phyloP scores from a whole-genome alignment of 768 basidiomycete genomes.

The Psilocybe cyanescens region DNA sequence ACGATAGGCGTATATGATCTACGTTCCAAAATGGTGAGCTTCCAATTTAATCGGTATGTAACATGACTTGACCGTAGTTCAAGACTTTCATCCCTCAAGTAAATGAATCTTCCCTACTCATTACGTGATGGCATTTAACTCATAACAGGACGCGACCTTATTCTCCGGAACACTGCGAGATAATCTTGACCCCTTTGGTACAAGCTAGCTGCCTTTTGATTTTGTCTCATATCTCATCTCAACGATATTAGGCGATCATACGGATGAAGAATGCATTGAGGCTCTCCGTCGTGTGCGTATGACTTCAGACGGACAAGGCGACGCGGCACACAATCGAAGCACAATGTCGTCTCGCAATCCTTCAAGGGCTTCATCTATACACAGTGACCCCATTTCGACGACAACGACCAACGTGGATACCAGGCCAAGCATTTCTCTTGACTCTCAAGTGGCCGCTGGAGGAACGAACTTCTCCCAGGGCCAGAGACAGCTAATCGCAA shows the following conservation, averaged over 20 bases:
- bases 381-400: slow-evolving; percentile 42
- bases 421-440: slow-evolving; percentile 60
- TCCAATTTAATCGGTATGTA: slow-evolving; percentile 3
- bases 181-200: slow-evolving; percentile 75
- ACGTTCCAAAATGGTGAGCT: slow-evolving; percentile 68
- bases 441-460: slow-evolving; percentile 82
- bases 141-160: slow-evolving; percentile 63
- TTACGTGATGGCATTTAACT: not conserved
- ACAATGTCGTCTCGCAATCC: slow-evolving; percentile 46
- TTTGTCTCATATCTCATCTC: not conserved
- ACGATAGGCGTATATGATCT: slow-evolving; percentile 85
- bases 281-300: slow-evolving; percentile 84
- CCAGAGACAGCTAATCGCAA: slow-evolving; percentile 85
- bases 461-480: slow-evolving; percentile 94
- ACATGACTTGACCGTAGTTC: slow-evolving; percentile 29
- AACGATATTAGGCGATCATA: slow-evolving; percentile 62
- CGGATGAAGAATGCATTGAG: slow-evolving; percentile 79
- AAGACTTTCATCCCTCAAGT: slow-evolving; percentile 81
- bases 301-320: slow-evolving; percentile 52
- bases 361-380: slow-evolving; percentile 47
- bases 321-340: slow-evolving; percentile 51
- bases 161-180: slow-evolving; percentile 87
- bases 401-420: slow-evolving; percentile 57
- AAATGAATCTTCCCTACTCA: slow-evolving; percentile 51
- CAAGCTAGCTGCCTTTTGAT: slow-evolving; percentile 16